Percentiles rank a stretch among this genome's conserved stretches.
phyloP scores from a whole-genome alignment of 257 asterid genomes.

The Thymus quinquecostatus region DNA sequence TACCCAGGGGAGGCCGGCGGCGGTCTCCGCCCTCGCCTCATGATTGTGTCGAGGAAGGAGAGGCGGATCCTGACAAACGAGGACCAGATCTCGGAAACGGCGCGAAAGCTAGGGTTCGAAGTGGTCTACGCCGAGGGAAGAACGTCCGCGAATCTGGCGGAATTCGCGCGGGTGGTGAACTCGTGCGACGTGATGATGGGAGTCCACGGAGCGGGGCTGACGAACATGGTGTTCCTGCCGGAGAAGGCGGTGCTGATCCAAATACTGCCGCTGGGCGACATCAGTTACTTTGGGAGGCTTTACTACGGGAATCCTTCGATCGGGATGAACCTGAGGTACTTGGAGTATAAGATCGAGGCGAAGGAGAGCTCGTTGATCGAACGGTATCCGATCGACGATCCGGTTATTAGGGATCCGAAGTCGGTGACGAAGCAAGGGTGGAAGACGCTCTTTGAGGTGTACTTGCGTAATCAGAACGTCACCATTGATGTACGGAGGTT shows the following conservation, averaged over 20 bases:
- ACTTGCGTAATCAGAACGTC: slow-evolving; percentile 74
- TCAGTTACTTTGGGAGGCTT: slow-evolving; percentile 52
- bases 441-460: slow-evolving; percentile 43
- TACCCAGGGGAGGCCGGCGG: slow-evolving; percentile 11
- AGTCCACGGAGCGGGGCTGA: slow-evolving; percentile 77
- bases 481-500: slow-evolving; percentile 60
- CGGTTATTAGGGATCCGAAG: slow-evolving; percentile 54
- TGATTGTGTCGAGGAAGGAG: slow-evolving; percentile 63
- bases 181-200: slow-evolving; percentile 81
- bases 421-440: slow-evolving; percentile 62
- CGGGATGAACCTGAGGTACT: slow-evolving; percentile 63
- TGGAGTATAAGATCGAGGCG: slow-evolving; percentile 52
- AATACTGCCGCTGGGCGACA: slow-evolving; percentile 64
- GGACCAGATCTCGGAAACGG: slow-evolving; percentile 35
- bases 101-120: slow-evolving; percentile 59
- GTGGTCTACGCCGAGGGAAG: slow-evolving; percentile 59
- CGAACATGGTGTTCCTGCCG: slow-evolving; percentile 81
- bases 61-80: slow-evolving; percentile 55
- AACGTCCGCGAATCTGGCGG: slow-evolving; percentile 38
- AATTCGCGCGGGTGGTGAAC: slow-evolving; percentile 59
- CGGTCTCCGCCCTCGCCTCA: slow-evolving; percentile 45
- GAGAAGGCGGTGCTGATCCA: slow-evolving; percentile 65
- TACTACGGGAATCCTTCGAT: slow-evolving; percentile 65
- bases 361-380: slow-evolving; percentile 60
- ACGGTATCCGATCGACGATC: slow-evolving; percentile 46